These are phyloP conservation scores for Verticillium dahliae DNA, from an alignment of 2,329 filamentous ascomycete genomes.

Conservation along the genomic window DNA sequence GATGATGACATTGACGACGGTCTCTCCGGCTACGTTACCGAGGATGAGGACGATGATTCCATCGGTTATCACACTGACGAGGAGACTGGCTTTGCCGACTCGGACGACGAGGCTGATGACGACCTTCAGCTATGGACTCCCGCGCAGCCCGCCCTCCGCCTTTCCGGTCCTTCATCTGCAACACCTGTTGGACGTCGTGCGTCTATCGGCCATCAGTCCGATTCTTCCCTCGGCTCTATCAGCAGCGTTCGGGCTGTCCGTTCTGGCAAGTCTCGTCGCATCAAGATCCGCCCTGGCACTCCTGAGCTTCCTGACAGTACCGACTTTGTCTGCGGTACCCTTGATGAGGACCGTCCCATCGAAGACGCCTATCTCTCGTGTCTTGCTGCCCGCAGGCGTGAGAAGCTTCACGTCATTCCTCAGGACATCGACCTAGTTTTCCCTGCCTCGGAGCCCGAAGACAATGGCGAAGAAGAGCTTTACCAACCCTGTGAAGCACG, in stretches of 20 bases:
- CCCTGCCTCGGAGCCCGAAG: slow-evolving; percentile 86
- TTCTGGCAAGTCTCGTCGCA: slow-evolving; percentile 27
- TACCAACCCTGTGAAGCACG: slow-evolving; percentile 49
- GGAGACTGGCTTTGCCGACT: slow-evolving; percentile 62
- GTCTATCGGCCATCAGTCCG: slow-evolving; percentile 43
- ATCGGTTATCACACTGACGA: slow-evolving; percentile 73
- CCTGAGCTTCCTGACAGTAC: slow-evolving; percentile 93
- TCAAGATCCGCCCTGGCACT: slow-evolving; percentile 59
- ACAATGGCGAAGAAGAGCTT: slow-evolving; percentile 69
- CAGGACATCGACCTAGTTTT: slow-evolving; percentile 98
- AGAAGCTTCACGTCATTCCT: slow-evolving; percentile 77
- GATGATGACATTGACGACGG: slow-evolving; percentile 44
- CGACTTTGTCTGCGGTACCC: slow-evolving; percentile 96
- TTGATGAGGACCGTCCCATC: slow-evolving; percentile 91
- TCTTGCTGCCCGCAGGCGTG: slow-evolving; percentile 71
- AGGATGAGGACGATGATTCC: slow-evolving; percentile 46
- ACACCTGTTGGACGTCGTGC: slow-evolving; percentile 30
- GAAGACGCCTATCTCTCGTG: slow-evolving; percentile 89
- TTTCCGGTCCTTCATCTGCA: slow-evolving; percentile 20
- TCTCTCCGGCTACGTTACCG: slow-evolving; percentile 13
- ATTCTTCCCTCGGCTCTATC: slow-evolving; percentile 52
- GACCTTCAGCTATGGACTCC: slow-evolving; percentile 51
- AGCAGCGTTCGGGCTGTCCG: slow-evolving; percentile 23
- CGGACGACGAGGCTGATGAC: slow-evolving; percentile 59
- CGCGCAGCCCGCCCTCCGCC: slow-evolving; percentile 30